phyloP scores from a whole-genome alignment of 495 filamentous ascomycete species.

The Neurospora sp. region DNA sequence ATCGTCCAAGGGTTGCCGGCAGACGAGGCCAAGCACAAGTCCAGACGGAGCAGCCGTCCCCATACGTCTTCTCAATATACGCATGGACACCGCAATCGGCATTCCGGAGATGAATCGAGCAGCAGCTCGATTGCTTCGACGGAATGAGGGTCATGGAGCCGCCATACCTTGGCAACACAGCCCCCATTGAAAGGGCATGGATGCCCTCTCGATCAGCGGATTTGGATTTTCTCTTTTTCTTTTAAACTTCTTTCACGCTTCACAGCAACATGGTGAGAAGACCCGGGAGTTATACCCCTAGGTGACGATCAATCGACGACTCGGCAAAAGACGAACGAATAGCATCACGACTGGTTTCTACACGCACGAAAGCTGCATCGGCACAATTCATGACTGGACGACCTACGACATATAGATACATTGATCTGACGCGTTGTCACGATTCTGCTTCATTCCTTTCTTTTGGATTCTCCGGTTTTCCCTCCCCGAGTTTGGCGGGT shows the following conservation, averaged over 20 bases:
- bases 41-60: constrained; percentile 35
- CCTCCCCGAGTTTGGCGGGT: neutral
- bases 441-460: constrained; percentile 1
- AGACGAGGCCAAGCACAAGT: constrained; percentile 39
- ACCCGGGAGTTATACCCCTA: constrained; percentile 21
- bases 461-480: neutral
- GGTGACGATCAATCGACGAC: constrained; percentile 8
- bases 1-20: constrained; percentile 80
- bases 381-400: neutral
- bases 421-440: constrained; percentile 7
- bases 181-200: constrained; percentile 3
- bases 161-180: neutral
- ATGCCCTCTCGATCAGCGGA: neutral
- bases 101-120: constrained; percentile 42
- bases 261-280: constrained; percentile 26
- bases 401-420: neutral
- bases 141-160: constrained; percentile 23
- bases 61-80: constrained; percentile 31
- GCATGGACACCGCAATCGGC: constrained; percentile 23
- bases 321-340: neutral
- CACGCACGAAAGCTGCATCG: neutral
- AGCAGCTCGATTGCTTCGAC: constrained; percentile 49
- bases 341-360: neutral
- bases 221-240: constrained; percentile 15
- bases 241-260: constrained; percentile 42